These are phyloP conservation scores for Ambrosia hybrid DNA, from an alignment of 140 eudicot genomes.

Conservation along the genomic window DNA sequence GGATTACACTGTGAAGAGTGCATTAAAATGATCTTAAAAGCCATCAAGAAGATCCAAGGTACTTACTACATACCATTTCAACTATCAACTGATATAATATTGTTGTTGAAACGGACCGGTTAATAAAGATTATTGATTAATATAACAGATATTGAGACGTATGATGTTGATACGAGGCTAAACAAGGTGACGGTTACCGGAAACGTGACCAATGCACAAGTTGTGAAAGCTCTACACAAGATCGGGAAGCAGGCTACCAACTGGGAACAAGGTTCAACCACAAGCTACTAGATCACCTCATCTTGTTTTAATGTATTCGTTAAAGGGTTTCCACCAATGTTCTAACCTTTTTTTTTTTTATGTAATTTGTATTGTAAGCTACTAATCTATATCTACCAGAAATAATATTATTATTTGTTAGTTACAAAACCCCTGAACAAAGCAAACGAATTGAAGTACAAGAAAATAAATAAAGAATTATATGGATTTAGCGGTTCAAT, in stretches of 20 bases:
- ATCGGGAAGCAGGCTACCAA: constrained; percentile 77
- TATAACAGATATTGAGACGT: constrained; percentile 78
- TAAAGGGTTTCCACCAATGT: constrained; percentile 1
- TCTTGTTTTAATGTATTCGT: background rate
- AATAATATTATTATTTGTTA: background rate
- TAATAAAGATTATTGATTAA: background rate
- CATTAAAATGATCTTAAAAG: constrained; percentile 89
- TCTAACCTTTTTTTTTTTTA: background rate
- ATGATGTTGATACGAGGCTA: constrained; percentile 64
- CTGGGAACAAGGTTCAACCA: constrained; percentile 50
- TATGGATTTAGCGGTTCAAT: background rate
- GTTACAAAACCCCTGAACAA: background rate
- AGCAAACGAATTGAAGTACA: background rate
- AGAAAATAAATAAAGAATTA: background rate
- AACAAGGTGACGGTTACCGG: constrained; percentile 89
- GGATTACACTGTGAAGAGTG: constrained; percentile 94
- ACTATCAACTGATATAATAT: background rate
- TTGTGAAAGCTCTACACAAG: constrained; percentile 73
- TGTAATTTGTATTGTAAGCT: background rate
- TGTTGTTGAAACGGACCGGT: background rate
- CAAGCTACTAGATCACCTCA: constrained; percentile 26
- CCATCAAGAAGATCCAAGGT: constrained; percentile 96
- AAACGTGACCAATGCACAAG: constrained; percentile 69
- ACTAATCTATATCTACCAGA: background rate
- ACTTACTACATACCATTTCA: background rate